Percentiles rank a stretch among this genome's conserved stretches.
These are phyloP conservation scores for Nigrospora oryzae DNA, from an alignment of 2,329 filamentous ascomycete species.

Conservation along the genomic window DNA sequence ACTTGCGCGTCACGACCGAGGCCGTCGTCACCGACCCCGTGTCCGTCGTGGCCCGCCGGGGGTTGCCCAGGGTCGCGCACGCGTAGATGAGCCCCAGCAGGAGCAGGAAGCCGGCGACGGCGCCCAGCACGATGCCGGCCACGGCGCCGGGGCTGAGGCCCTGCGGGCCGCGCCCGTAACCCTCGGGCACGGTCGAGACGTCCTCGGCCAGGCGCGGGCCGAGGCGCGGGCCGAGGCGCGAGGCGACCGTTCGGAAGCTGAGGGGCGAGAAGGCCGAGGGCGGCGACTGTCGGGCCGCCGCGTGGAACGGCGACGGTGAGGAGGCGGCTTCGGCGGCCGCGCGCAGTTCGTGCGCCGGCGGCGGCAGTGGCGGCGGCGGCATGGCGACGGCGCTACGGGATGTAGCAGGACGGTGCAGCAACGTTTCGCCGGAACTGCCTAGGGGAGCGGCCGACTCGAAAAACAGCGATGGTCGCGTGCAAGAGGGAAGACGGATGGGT, in stretches of 20 bases:
- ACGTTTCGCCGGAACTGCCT: background rate
- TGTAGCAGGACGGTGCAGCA: too few relatives aligned
- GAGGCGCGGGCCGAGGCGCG: slow-evolving; percentile 5
- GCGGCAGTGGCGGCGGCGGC: slow-evolving; percentile 12
- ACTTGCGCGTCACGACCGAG: slow-evolving; percentile 20
- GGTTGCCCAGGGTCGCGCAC: slow-evolving; percentile 16
- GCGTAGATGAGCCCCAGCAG: slow-evolving; percentile 18
- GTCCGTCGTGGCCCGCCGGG: slow-evolving; percentile 20
- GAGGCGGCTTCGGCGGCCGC: slow-evolving; percentile 1
- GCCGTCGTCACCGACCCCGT: slow-evolving; percentile 18
- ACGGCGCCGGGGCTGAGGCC: slow-evolving; percentile 23
- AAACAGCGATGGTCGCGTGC: too few relatives aligned
- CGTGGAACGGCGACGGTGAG: slow-evolving; percentile 4
- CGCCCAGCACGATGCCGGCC: slow-evolving; percentile 25
- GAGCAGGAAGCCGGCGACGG: slow-evolving; percentile 30
- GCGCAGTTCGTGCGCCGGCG: slow-evolving; percentile 7
- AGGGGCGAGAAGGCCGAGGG: slow-evolving; percentile 5
- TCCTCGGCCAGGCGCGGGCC: slow-evolving; percentile 11
- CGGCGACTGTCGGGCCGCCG: slow-evolving; percentile 4
- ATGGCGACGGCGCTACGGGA: slow-evolving; percentile 1
- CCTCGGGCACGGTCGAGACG: slow-evolving; percentile 29
- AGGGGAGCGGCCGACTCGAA: too few relatives aligned
- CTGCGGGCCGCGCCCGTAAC: slow-evolving; percentile 33
- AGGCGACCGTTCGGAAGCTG: background rate
- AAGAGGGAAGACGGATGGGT: too few relatives aligned